Evolutionary conservation across 352 stramenopile species (phyloP), one percentile per base, ranked within the genome.

Genomic region (Phytopythium ostracodes): DNA sequence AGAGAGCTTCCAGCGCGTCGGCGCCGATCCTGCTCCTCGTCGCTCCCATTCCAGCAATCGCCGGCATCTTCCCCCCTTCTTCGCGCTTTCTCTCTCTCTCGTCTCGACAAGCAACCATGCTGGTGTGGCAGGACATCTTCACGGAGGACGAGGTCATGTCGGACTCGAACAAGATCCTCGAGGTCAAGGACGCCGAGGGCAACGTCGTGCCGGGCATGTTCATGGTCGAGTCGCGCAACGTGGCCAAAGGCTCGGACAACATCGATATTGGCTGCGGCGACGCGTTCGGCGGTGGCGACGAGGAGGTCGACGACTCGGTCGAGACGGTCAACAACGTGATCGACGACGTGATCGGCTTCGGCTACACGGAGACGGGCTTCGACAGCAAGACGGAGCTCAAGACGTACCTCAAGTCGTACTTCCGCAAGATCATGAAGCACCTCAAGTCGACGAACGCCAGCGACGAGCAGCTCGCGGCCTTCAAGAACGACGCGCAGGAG

Each of bases 331-430:
- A 87, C 73, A 87, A 80, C 59, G 68, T 87, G 24, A 78, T 80
- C 65, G 77, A 87, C 56, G 77, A 84, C 44, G 67, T 63, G 2
- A 63, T 87, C 24, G 77, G 77, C 61, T 87, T 87, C 46, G 75
- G 73, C 53, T 87, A 87, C 70, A 71, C 76, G 9, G 77, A 87
- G 67, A 87, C 74, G 51, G 73, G 73, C 57, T 87, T 87, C 61
- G 76, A 81, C 68, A 82, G 75, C 54, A 84, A 83, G 72, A 66
- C 75, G 14, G 77, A 87, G 67, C 70, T 87, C 29, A 87, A 87
- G 72, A 82, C 75, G 64, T 87, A 87, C 71, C 73, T 87, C 60
- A 87, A 87, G 75, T 83, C 75, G 60, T 83, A 75, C 68, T 87
- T 87, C 66, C 77, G 77, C 57, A 87, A 87, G 74, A 63, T 68